Evolutionary conservation across 2,329 filamentous ascomycete species (phyloP), one percentile per base, ranked within the genome.

Genomic region (Thielaviopsis ethacetica): DNA sequence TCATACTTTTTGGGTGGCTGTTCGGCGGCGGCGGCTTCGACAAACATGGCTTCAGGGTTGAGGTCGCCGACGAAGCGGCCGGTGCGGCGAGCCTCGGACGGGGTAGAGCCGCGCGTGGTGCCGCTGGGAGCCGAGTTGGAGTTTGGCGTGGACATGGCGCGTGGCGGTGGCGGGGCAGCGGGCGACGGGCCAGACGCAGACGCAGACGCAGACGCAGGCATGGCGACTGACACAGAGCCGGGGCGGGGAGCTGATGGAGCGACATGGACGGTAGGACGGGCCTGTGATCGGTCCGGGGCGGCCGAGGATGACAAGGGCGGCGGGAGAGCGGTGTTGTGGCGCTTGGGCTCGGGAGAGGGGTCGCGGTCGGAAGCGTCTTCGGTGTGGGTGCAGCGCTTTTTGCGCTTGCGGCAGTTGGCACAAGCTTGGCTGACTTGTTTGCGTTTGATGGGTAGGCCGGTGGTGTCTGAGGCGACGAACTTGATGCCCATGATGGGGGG

Each of bases 391-490:
- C 75, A 77, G 61, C 74, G 69, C 62, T 74, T 72, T 73, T 82
- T 82, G 62, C 76, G 76, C 54, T 73, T 75, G 4, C 80, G 75
- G 63, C 80, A 83, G 1, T 71, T 68, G 0, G 72, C 70, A 62
- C 80, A 83, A 4, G 80, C 80, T 30, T 81, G 78, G 60, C 75
- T 73, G 22, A 81, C 78, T 65, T 83, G 80, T 63, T 79, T 79
- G 56, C 80, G 71, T 69, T 83, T 83, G 58, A 79, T 70, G 4
- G 79, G 79, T 60, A 81, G 68, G 19, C 78, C 79, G 53, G 53
- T 50, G n/a, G 47, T 53, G 34, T 62, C 60, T 9, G 60, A 55
- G 19, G 60, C 57, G 24, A 62, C 57, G 34, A 62, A 62, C 26
- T 60, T 60, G 34, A 60, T 57, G 15, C 55, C 54, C 34, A 53